A percentile compares a stretch with the other conserved stretches of the same genome.
Evolutionary conservation across 805 yeast genomes (phyloP).

Genomic region (Allodekkera sacchari): DNA sequence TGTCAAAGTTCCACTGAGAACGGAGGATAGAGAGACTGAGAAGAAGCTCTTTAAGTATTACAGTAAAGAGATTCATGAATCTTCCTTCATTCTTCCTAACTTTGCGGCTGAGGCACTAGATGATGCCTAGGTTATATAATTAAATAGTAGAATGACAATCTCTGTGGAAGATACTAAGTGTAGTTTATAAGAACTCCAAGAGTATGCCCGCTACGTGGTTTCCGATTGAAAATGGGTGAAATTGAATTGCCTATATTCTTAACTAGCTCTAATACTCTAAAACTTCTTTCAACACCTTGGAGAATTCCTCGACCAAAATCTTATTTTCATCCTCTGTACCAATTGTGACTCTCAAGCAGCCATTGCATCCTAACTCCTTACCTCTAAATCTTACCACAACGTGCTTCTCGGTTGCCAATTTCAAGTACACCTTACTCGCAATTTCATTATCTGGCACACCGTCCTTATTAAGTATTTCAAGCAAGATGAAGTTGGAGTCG

Average conservation of each 20-base stretch:
- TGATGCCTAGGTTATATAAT: too few species aligned
- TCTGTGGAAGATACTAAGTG: too few species aligned
- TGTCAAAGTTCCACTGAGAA: conserved; percentile 63
- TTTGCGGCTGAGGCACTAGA: conserved; percentile 55
- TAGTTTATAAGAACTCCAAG: too few species aligned
- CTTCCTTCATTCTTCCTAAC: conserved; percentile 86
- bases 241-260: too few species aligned
- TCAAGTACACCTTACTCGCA: conserved; percentile 60
- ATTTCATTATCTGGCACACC: conserved; percentile 60
- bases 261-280: conserved; percentile 2
- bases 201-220: too few species aligned
- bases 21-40: conserved; percentile 54
- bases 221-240: too few species aligned
- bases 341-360: conserved; percentile 78
- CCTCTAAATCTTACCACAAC: conserved; percentile 93
- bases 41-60: conserved; percentile 67
- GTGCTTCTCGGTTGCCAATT: conserved; percentile 60
- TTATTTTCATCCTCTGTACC: conserved; percentile 78
- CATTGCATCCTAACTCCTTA: conserved; percentile 78
- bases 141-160: too few species aligned
- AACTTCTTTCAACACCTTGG: conserved; percentile 13
- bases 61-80: conserved; percentile 74
- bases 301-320: conserved; percentile 33
- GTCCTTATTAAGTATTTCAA: conserved; percentile 55
- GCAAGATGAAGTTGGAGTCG: conserved; percentile 78